Conservation (phyloP, 306 rosid genomes). For the Quercus parvula region DNA sequence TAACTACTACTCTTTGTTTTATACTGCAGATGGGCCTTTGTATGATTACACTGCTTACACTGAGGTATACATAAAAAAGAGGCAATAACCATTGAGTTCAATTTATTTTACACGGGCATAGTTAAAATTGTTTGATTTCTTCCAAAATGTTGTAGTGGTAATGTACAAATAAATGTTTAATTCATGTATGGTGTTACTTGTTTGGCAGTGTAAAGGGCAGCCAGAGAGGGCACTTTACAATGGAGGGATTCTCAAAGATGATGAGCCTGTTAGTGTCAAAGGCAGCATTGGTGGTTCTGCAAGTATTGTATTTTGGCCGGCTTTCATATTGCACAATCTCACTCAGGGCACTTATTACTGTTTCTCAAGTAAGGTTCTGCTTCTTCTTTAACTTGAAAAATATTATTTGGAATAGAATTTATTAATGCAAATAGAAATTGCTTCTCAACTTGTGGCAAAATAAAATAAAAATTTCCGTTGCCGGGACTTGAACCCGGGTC, state of each 20-base stretch:
- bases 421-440: background rate
- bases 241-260: conserved; percentile 56
- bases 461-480: conserved; percentile 38
- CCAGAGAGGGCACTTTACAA: conserved; percentile 65
- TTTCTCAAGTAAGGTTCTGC: conserved; percentile 56
- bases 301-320: conserved; percentile 23
- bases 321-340: conserved; percentile 54
- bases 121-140: background rate
- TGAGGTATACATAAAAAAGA: conserved; percentile 39
- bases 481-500: conserved; percentile 90
- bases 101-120: too few relatives aligned
- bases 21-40: conserved; percentile 74
- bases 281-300: conserved; percentile 3
- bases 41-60: conserved; percentile 82
- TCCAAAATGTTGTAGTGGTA: background rate
- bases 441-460: background rate
- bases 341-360: conserved; percentile 49
- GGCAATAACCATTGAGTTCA: background rate
- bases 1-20: background rate
- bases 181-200: background rate
- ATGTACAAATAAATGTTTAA: too few relatives aligned
- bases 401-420: background rate
- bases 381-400: background rate
- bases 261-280: background rate
- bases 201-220: conserved; percentile 56